Percentiles rank a stretch among this genome's conserved stretches.
These are phyloP conservation scores for Hippophae tibetana DNA, from an alignment of 306 rosid genomes.

Conservation along the genomic window DNA sequence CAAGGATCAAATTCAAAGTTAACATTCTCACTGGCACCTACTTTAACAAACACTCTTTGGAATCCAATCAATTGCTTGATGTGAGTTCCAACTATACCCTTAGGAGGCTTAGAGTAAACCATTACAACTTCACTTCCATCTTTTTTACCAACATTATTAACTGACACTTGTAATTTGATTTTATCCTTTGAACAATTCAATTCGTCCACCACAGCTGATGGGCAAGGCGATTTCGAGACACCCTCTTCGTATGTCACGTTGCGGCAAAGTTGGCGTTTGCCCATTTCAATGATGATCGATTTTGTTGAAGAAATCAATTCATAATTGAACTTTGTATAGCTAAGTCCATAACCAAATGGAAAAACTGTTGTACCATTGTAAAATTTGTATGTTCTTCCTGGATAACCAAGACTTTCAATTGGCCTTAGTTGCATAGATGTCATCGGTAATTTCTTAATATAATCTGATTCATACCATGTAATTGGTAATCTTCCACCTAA, in stretches of 20 bases:
- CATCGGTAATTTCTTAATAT: slow-evolving; percentile 20
- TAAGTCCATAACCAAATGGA: slow-evolving; percentile 28
- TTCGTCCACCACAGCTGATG: background rate
- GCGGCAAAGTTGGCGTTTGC: slow-evolving; percentile 13
- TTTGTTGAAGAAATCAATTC: slow-evolving; percentile 7
- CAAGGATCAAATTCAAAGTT: slow-evolving; percentile 15
- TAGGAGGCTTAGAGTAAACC: slow-evolving; percentile 23
- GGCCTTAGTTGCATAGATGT: slow-evolving; percentile 29
- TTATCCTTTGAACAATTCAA: background rate
- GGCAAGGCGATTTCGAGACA: background rate
- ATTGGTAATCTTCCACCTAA: slow-evolving; percentile 34
- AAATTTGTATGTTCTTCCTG: slow-evolving; percentile 31
- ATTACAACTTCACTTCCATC: slow-evolving; percentile 23
- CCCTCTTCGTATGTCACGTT: slow-evolving; percentile 1
- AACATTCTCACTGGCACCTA: slow-evolving; percentile 6
- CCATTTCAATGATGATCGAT: slow-evolving; percentile 3
- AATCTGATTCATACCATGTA: slow-evolving; percentile 24
- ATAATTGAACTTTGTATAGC: slow-evolving; percentile 23
- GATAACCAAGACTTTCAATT: slow-evolving; percentile 19
- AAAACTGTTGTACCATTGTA: slow-evolving; percentile 24
- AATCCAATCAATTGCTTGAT: slow-evolving; percentile 27
- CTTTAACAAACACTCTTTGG: slow-evolving; percentile 19
- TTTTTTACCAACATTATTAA: slow-evolving; percentile 6
- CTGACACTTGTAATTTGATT: slow-evolving; percentile 9
- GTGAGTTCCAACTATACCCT: slow-evolving; percentile 7